Percentiles rank a stretch among this genome's conserved stretches.
These are phyloP conservation scores for Chlamydomonas reinhardtii DNA, from an alignment of 163 green algal species.

Conservation along the genomic window DNA sequence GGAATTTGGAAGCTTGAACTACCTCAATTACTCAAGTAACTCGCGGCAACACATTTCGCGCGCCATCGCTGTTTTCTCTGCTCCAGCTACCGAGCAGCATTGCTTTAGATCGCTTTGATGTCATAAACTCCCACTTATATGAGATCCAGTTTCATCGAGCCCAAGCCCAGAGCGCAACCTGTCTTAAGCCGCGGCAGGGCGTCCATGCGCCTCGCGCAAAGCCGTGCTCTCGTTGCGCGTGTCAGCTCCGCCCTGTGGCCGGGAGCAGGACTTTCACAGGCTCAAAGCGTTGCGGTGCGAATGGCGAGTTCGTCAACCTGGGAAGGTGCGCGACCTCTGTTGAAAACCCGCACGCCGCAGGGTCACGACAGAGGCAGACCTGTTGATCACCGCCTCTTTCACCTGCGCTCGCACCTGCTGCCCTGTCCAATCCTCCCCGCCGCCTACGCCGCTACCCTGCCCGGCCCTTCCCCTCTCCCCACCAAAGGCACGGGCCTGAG, in stretches of 20 bases:
- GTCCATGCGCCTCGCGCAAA: neutral
- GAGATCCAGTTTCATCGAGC: neutral
- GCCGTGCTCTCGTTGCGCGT: neutral
- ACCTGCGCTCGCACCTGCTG: neutral
- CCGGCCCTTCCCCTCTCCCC: too few species aligned
- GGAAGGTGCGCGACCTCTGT: neutral
- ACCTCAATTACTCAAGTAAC: too few species aligned
- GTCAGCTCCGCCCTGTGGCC: neutral
- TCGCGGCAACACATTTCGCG: too few species aligned
- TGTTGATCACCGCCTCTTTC: too few species aligned
- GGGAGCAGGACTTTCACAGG: neutral
- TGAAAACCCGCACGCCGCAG: neutral
- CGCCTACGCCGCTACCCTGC: neutral
- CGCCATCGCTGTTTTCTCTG: too few species aligned
- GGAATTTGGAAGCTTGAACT: too few species aligned
- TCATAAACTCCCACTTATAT: neutral
- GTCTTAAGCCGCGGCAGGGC: too few species aligned
- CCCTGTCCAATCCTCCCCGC: neutral
- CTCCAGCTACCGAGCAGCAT: too few species aligned
- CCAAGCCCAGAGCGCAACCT: neutral
- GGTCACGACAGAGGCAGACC: too few species aligned
- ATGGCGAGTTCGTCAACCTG: slow-evolving; percentile 19
- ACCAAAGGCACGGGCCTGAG: slow-evolving; percentile 35
- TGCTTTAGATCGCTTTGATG: neutral
- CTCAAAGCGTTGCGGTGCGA: neutral